Evolutionary conservation across 805 yeast genomes (phyloP), one percentile per base, ranked within the genome.

Genomic region (Torulaspora gathmanii): DNA sequence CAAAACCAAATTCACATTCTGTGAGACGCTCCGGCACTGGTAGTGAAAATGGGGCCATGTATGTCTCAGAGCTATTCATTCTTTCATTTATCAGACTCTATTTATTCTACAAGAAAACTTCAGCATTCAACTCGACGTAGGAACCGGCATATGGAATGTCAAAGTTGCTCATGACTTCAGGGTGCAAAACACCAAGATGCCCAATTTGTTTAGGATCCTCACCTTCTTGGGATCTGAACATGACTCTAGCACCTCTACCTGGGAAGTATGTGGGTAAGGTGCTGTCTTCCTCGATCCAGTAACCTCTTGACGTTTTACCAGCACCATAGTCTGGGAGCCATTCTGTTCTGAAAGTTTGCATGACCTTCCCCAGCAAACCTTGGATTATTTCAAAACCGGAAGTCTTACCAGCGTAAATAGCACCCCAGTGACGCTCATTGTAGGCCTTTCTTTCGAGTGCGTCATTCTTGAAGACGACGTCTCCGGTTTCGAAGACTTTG

Each of bases 361-460:
- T 90, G 52, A 95, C 72, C 60, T 95, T 86, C 57, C 95, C 97
- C 50, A 93, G 75, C 55, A 93, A 74, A 56, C 99, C 99, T 72
- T 93, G 99, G 42, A 88, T 87, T 53, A 74, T 75, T 71, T 93
- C 99, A 62, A 93, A 93, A 47, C 97, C 96, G 13, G 97, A 86
- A 13, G 90, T 81, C 69, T 90, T 91, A 60, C 98, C 98, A 19
- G 91, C 96, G 56, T 80, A 87, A 35, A 91, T 77, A 26, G 98
- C 98, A 59, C 86, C 83, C 90, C 96, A 93, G 64, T 86, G 84
- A 68, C 98, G 85, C 74, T 86, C 88, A 70, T 93, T 93, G 68
- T 71, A 79, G 5, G 98, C 95, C 56, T 84, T 86, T 70, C 96
- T 82, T 73, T 93, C 99, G 45, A 83, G 70, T 19, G 75, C 65